Conservation (phyloP, 164 flowering plant species). For the Magnolia changhungtana region DNA sequence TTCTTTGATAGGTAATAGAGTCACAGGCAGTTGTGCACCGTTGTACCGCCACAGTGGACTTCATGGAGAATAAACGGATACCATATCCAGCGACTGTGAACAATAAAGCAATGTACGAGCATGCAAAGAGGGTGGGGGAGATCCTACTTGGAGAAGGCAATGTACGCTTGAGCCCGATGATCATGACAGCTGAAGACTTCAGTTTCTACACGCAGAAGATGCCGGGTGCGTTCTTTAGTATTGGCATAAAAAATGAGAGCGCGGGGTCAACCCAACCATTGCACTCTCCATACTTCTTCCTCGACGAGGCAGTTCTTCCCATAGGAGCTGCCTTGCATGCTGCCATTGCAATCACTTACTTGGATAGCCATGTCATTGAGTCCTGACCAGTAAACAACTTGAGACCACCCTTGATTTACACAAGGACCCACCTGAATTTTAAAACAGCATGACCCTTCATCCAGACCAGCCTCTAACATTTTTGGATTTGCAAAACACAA, state of each 20-base stretch:
- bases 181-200: constrained; percentile 74
- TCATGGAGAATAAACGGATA: constrained; percentile 41
- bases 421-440: no score
- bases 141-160: constrained; percentile 44
- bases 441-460: no score
- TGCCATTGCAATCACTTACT: constrained; percentile 58
- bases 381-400: neutral
- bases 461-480: no score
- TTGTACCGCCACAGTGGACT: constrained; percentile 53
- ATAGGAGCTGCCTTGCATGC: constrained; percentile 78
- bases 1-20: constrained; percentile 45
- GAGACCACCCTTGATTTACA: neutral
- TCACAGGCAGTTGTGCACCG: constrained; percentile 51
- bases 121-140: constrained; percentile 46
- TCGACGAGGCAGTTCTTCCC: constrained; percentile 68
- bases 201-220: constrained; percentile 55
- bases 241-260: constrained; percentile 52
- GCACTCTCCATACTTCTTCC: constrained; percentile 53
- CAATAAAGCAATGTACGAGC: constrained; percentile 49
- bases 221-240: constrained; percentile 36
- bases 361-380: constrained; percentile 26
- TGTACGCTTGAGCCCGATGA: constrained; percentile 28
- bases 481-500: no score
- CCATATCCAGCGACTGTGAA: constrained; percentile 57
- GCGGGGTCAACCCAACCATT: constrained; percentile 19